A percentile compares a stretch with the other conserved stretches of the same genome.
Evolutionary conservation across 176 grass and related monocot genomes (phyloP).

Genomic region (Themeda triandra): DNA sequence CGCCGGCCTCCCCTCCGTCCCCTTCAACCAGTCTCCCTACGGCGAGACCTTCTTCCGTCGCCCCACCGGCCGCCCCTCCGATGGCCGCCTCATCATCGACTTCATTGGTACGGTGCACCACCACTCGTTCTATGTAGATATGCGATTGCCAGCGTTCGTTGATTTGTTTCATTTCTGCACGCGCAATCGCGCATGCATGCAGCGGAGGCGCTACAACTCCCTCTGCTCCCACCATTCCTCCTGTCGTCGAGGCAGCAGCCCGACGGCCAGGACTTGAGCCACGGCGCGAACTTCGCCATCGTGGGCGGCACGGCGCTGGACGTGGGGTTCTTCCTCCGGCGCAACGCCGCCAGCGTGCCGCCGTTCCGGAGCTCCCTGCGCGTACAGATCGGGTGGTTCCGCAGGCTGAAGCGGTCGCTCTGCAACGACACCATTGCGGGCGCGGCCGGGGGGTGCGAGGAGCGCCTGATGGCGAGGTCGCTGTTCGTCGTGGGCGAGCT

Average conservation of each 20-base stretch:
- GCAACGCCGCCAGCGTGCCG: constrained; percentile 39
- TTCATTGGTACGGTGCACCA: constrained; percentile 42
- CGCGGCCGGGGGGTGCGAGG: not conserved
- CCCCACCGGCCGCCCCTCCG: constrained; percentile 58
- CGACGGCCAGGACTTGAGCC: not conserved
- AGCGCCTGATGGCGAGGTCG: constrained; percentile 25
- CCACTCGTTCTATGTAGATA: not conserved
- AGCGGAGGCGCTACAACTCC: constrained; percentile 57
- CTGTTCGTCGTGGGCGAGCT: constrained; percentile 68
- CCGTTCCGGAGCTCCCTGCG: constrained; percentile 55
- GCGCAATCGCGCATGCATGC: not conserved
- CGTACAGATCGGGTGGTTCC: constrained; percentile 57
- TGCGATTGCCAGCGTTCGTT: not conserved
- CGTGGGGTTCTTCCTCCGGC: constrained; percentile 42
- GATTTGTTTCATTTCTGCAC: not conserved
- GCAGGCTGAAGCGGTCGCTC: not conserved
- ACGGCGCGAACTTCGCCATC: constrained; percentile 67
- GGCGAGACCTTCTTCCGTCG: constrained; percentile 53
- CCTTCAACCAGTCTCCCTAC: constrained; percentile 55
- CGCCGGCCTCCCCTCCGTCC: constrained; percentile 24
- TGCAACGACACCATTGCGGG: constrained; percentile 21
- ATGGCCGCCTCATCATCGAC: constrained; percentile 72
- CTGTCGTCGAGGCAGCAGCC: not conserved
- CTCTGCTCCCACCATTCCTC: constrained; percentile 44
- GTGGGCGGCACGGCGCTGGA: constrained; percentile 52